These are phyloP conservation scores for Phragmites australis DNA, from an alignment of 176 grass and related monocot genomes.

Conservation along the genomic window DNA sequence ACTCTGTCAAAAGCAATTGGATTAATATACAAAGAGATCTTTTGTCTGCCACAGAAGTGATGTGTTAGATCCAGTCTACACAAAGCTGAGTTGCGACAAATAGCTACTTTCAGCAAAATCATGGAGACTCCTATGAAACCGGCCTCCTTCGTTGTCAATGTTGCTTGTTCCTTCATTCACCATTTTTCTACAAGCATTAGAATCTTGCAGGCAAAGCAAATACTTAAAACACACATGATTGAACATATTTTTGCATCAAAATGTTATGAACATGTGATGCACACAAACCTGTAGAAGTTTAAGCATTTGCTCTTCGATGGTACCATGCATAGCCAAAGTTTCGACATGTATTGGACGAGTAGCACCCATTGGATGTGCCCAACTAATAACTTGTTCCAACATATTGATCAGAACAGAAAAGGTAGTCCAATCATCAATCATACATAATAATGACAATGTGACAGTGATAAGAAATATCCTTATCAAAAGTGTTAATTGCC, in stretches of 20 bases:
- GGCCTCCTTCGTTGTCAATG: constrained; percentile 59
- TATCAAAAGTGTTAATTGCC: background rate
- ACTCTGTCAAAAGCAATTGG: no score
- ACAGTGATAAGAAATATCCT: background rate
- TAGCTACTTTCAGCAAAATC: constrained; percentile 97
- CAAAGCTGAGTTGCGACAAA: constrained; percentile 65
- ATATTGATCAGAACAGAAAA: constrained; percentile 59
- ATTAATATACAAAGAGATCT: no score
- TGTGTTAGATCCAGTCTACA: constrained; percentile 47
- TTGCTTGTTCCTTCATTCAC: constrained; percentile 57
- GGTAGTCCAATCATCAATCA: background rate
- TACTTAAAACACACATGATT: background rate
- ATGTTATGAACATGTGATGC: background rate
- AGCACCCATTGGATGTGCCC: constrained; percentile 92
- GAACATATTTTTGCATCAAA: background rate
- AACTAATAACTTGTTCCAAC: constrained; percentile 96
- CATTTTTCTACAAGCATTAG: constrained; percentile 63
- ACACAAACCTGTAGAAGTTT: constrained; percentile 70
- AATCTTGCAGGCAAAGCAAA: constrained; percentile 50
- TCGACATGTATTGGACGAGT: constrained; percentile 86
- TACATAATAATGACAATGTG: background rate
- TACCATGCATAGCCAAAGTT: constrained; percentile 87
- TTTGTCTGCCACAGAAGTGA: no score
- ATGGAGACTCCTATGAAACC: constrained; percentile 66
- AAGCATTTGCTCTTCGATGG: constrained; percentile 97